Evolutionary conservation across 2,329 filamentous ascomycete species (phyloP).

Genomic region (Colletotrichum costaricense): DNA sequence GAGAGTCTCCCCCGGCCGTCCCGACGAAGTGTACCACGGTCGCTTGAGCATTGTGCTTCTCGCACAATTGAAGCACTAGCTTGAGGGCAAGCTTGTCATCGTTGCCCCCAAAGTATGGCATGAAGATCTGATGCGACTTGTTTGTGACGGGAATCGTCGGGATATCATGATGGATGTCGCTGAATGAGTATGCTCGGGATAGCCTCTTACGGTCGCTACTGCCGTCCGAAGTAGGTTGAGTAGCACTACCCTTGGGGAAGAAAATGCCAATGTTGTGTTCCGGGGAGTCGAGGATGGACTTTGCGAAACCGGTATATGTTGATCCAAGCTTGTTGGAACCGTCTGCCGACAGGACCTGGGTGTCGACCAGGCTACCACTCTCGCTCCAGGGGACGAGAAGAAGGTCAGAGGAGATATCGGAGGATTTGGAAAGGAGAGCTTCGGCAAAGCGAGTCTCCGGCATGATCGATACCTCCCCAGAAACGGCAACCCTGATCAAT

Average conservation of each 20-base stretch:
- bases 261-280: constrained; percentile 80
- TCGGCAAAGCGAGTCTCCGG: constrained; percentile 84
- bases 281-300: constrained; percentile 71
- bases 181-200: constrained; percentile 67
- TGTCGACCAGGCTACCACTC: constrained; percentile 71
- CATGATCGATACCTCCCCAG: constrained; percentile 83
- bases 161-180: constrained; percentile 63
- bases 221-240: constrained; percentile 51
- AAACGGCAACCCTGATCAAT: constrained; percentile 84
- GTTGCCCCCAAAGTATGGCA: constrained; percentile 85
- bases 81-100: constrained; percentile 86
- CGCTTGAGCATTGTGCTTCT: constrained; percentile 81
- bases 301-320: constrained; percentile 80
- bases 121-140: constrained; percentile 84
- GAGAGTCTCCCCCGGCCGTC: constrained; percentile 37
- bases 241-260: constrained; percentile 74
- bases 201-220: constrained; percentile 51
- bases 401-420: constrained; percentile 77
- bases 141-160: constrained; percentile 68
- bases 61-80: constrained; percentile 85
- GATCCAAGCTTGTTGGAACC: constrained; percentile 49
- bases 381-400: constrained; percentile 93
- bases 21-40: constrained; percentile 70
- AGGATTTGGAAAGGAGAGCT: constrained; percentile 76
- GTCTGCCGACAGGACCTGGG: constrained; percentile 24